Base-by-base conservation (phyloP, 768 basidiomycete genomes). In the Rubroboletus satanas region DNA sequence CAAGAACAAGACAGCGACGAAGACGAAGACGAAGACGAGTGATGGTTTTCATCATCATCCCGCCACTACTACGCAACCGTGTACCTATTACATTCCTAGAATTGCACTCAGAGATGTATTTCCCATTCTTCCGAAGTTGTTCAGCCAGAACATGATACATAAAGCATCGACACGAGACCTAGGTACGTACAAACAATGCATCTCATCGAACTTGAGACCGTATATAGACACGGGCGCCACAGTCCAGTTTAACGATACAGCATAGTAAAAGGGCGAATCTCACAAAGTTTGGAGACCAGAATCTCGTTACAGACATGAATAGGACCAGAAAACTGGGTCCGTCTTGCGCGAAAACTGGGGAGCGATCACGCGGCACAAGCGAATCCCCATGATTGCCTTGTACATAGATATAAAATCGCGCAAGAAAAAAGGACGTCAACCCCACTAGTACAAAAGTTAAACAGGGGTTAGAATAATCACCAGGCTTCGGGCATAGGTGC, bases 1-100 rank as follows among this genome's bases (percentile, higher is more conserved):
- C 88, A 91, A 73, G 90, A 93, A 71, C 89, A 93, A 60, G 74
- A 85, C 32, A 83, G 85, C 51, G 85, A 85, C 55, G 87, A 88
- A 35, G 90, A 89, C 31, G 87, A 88, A 35, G 90, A 89, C 31
- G 58, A 39, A 39, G n/a, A 69, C 15, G 66, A 62, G 48, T 71
- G 55, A 61, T 43, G 5, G 45, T 11, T 44, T 46, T 45, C 31
- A 10, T 43, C 38, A 41, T 41, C 47, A 39, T 51, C 26, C 32
- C 48, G 14, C 39, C 49, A 35, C 41, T 51, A 42, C 47, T 51
- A 45, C 52, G 45, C 44, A 56, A 4, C 32, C 33, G 38, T 66
- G 62, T 70, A 56, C 46, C 56, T 54, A 58, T 48, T 58, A 55
- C 31, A 18, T 56, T 53, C 38, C 44, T 36, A 51, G 52, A 61